These are phyloP conservation scores for Amanita pseudoporphyria DNA, from an alignment of 768 basidiomycete species.

Conservation along the genomic window DNA sequence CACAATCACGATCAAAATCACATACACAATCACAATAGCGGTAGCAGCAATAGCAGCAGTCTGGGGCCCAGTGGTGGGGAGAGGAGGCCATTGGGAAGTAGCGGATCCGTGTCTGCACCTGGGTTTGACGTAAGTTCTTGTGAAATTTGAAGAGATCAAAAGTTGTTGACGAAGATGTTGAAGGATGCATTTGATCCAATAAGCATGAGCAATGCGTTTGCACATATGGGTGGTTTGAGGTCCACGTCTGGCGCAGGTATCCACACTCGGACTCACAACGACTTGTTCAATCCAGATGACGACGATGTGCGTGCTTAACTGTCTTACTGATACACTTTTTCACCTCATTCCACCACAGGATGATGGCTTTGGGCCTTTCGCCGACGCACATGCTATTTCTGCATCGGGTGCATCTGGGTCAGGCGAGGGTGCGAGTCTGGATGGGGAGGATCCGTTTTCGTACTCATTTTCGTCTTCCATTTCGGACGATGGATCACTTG, in stretches of 20 bases:
- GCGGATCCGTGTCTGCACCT: too few species aligned
- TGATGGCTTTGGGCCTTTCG: slow-evolving; percentile 76
- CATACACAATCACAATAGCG: too few species aligned
- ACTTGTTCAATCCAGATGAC: slow-evolving; percentile 36
- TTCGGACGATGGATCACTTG: slow-evolving; percentile 65
- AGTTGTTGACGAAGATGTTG: neutral
- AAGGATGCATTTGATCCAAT: slow-evolving; percentile 47
- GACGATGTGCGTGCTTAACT: slow-evolving; percentile 37
- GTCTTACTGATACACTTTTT: neutral
- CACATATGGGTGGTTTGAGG: neutral
- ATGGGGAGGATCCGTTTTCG: slow-evolving; percentile 40
- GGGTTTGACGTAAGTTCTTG: neutral
- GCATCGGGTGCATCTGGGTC: slow-evolving; percentile 15
- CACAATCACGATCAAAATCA: too few species aligned
- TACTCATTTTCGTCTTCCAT: slow-evolving; percentile 46
- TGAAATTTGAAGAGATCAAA: neutral
- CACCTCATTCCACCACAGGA: slow-evolving; percentile 15
- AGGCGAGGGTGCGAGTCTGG: neutral
- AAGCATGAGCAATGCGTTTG: slow-evolving; percentile 14
- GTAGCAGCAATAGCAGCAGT: neutral
- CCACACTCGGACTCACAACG: slow-evolving; percentile 27
- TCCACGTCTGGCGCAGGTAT: neutral
- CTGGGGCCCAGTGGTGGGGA: slow-evolving; percentile 20
- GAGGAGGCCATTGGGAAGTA: slow-evolving; percentile 33
- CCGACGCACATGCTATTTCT: slow-evolving; percentile 45